phyloP scores from a whole-genome alignment of 2,329 filamentous ascomycete genomes.

The Pyrenophora teres region DNA sequence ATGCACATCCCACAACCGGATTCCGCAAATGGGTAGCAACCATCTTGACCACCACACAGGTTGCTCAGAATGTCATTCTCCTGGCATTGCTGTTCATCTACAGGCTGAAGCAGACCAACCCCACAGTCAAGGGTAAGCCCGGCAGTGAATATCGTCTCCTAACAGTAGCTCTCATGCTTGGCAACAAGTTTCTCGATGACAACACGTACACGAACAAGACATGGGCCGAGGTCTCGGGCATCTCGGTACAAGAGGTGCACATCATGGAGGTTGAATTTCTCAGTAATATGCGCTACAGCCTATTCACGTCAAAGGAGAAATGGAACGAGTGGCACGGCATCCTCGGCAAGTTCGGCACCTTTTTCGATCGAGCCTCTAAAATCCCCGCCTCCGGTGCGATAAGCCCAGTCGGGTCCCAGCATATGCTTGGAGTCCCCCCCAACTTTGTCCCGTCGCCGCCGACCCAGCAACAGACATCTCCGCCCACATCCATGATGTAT shows the following conservation, averaged over 20 bases:
- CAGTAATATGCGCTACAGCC: constrained; percentile 95
- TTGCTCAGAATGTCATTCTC: constrained; percentile 92
- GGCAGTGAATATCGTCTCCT: constrained; percentile 93
- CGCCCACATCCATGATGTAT: constrained; percentile 50
- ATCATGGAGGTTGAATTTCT: constrained; percentile 99
- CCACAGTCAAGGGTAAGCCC: constrained; percentile 83
- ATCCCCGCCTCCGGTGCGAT: constrained; percentile 49
- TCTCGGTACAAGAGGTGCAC: constrained; percentile 92
- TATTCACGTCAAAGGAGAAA: constrained; percentile 82
- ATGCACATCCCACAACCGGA: constrained; percentile 76
- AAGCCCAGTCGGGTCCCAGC: constrained; percentile 39
- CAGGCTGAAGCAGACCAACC: constrained; percentile 86
- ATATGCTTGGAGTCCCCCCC: constrained; percentile 47
- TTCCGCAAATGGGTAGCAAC: constrained; percentile 94
- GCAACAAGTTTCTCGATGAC: constrained; percentile 98
- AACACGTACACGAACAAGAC: constrained; percentile 99
- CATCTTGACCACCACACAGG: constrained; percentile 90
- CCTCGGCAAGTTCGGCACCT: constrained; percentile 79
- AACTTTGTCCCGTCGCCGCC: constrained; percentile 58
- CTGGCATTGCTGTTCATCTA: constrained; percentile 92
- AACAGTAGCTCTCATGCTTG: constrained; percentile 95
- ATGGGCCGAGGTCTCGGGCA: constrained; percentile 96
- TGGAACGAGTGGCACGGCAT: constrained; percentile 89
- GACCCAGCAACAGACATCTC: constrained; percentile 56
- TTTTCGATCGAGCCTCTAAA: constrained; percentile 72